Evolutionary conservation across 257 asterid genomes (phyloP), one percentile per base, ranked within the genome.

Genomic region (Penstemon eatonii): DNA sequence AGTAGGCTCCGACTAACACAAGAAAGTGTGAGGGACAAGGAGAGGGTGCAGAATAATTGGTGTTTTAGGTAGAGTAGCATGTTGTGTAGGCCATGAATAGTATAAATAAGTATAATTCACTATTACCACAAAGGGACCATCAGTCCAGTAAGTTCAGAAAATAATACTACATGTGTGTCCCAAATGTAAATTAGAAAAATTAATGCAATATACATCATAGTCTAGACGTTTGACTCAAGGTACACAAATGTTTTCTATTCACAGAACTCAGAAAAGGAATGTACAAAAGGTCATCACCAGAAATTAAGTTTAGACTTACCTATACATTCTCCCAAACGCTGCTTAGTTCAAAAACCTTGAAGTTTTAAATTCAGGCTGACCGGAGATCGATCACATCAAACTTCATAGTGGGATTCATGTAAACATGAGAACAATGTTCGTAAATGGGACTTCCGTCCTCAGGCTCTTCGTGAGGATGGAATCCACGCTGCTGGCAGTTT

Each of bases 391-490:
- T 79, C 50, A 94, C 92, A 47, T 94, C 96, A 56, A 83, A 94
- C 85, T 81, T 82, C 76, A 82, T 49, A 13, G 82, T 85, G 66
- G 92, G 42, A 58, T 91, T 89, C 90, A 91, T 84, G 65, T 83
- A 91, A 54, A 94, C 97, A 66, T 94, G 99, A 36, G 97, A 86
- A 56, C 97, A 89, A 60, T 86, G 96, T 82, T 94, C 91, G 64
- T 94, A 94, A 36, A 94, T 84, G 50, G 96, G 86, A 68, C 79
- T 88, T 66, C 98, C 98, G 46, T 89, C 96, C n/a, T 89, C 95
- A 0, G 99, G 79, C 80, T 91, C 96, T 75, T 89, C 91, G 15
- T 94, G 99, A 64, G 97, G 97, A 82, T 94, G 97, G 78, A 94
- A 94, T 52, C 96, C 95, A 42, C 96, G 97, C 53, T 88, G 83